Base-by-base conservation (phyloP, 2,329 filamentous ascomycete genomes). In the Boeremia exigua region DNA sequence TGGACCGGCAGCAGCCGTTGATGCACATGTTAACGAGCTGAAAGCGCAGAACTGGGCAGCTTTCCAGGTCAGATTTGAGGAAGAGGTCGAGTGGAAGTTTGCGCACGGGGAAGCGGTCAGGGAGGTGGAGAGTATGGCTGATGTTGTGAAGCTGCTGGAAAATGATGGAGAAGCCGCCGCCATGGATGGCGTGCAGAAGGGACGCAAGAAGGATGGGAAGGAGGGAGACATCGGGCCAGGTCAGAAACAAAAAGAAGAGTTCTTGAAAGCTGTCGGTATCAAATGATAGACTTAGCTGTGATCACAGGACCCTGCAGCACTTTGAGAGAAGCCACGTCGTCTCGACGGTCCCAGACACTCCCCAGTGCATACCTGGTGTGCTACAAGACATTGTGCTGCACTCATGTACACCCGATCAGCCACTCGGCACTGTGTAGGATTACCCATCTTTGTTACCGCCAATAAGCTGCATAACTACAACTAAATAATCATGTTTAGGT, bases 1-100 rank as follows among this genome's bases (percentile, higher is more conserved):
- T 3, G 79, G 79, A 0, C 73, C 76, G 3, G 58, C 62, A 0
- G 38, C 51, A 10, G 71, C 71, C 2, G 77, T 81, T 23, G 66
- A 68, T 38, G 75, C 76, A 36, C 78, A 80, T 56, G 73, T 80
- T 32, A 73, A 72, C 33, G 70, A 69, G 17, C 64, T 81, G 15
- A 80, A 79, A 52, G 64, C 65, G 14, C 70, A 76, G 57, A 80
- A 79, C 17, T 81, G 79, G 79, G 70, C 75, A 39, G 78, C 79
- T 0, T 81, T 80, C 48, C 78, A 80, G 57, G 74, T 80, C 8
- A 66, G 79, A 6, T 68, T 76, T 32, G 78, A 80, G 39, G 68
- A 64, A 17, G 71, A 71, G 4, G 60, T 75, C 49, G 56, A 63
- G 23, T 80, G 78, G 78, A 45, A 52, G 2, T 78, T 80, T 59